Base-by-base conservation (phyloP, 495 filamentous ascomycete species). In the Lasiosphaeria miniovina region DNA sequence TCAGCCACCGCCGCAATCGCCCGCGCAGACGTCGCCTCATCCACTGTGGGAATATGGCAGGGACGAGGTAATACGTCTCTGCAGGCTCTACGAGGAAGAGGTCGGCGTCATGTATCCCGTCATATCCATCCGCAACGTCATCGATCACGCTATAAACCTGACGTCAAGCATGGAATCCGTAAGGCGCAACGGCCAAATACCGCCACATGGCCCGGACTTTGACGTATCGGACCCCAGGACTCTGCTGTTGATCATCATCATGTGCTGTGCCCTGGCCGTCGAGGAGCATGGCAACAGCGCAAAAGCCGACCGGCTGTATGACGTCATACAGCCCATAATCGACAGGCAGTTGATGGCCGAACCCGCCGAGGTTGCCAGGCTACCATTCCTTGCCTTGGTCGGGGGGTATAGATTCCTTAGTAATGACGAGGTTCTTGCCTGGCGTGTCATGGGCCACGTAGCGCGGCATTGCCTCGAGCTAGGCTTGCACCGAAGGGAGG, bases 81-180 rank as follows among this genome's bases (percentile, higher is more conserved):
- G 86, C 61, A 75, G 80, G 9, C 80, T 91, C 6, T 90, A 90
- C 63, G 87, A 92, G 55, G 90, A 96, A 69, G 91, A 94, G 69
- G 85, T 93, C 53, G 88, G 88, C 9, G 80, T 91, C 55, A 93
- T 93, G 90, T 93, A 93, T 71, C 90, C 90, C 1, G 79, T 96
- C 11, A 71, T 94, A 24, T 78, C 88, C 58, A 89, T 94, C 40
- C 82, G 88, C 31, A 76, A 77, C 15, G 72, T 91, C 6, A 82
- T 86, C 33, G 75, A 71, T 8, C 85, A 93, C 68, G 85, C 86
- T 11, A 82, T 80, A 36, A 76, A 78, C 50, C 72, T 96, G 3
- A 87, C 87, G 66, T 75, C 75, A 3, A 94, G 90, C 70, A 86
- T 90, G 71, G 87, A 90, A 59, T 57, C 68, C 15, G 65, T 61